phyloP scores from a whole-genome alignment of 108 stramenopile genomes.

The Cyclotella baltica region DNA sequence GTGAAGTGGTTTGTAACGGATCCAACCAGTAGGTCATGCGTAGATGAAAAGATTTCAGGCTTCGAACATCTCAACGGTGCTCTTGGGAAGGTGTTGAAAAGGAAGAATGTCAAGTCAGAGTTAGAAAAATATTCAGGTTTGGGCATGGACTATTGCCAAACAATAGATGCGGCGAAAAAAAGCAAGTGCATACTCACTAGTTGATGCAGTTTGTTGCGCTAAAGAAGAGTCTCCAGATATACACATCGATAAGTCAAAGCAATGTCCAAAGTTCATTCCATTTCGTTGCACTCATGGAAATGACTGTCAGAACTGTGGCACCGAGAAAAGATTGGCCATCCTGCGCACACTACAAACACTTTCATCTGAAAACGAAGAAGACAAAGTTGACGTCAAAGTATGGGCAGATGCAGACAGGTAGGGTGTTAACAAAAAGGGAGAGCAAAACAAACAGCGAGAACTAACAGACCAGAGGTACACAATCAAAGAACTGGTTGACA shows the following conservation, averaged over 20 bases:
- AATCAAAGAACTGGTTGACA: not conserved
- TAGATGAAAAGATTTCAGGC: not conserved
- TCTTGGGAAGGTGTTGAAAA: not conserved
- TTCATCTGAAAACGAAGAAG: not conserved
- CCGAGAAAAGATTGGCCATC: not conserved
- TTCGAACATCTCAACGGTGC: not conserved
- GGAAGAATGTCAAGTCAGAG: not conserved
- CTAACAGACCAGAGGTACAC: not conserved
- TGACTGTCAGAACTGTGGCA: not conserved
- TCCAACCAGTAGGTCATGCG: not conserved
- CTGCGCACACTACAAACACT: not conserved
- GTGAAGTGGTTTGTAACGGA: too few species aligned
- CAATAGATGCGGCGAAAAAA: not conserved
- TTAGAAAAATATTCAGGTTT: not conserved
- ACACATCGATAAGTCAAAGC: not conserved
- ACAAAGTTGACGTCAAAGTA: not conserved
- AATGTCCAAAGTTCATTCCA: not conserved
- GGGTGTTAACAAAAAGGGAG: constrained; percentile 15
- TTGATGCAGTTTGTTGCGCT: not conserved
- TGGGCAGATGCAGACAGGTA: constrained; percentile 16
- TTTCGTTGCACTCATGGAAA: not conserved
- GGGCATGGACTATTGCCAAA: not conserved
- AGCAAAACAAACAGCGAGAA: constrained; percentile 28
- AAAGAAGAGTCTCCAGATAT: not conserved
- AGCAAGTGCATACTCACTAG: not conserved